These are phyloP conservation scores for Plasmodium ovale DNA, from an alignment of 169 alveolate species.

Conservation along the genomic window DNA sequence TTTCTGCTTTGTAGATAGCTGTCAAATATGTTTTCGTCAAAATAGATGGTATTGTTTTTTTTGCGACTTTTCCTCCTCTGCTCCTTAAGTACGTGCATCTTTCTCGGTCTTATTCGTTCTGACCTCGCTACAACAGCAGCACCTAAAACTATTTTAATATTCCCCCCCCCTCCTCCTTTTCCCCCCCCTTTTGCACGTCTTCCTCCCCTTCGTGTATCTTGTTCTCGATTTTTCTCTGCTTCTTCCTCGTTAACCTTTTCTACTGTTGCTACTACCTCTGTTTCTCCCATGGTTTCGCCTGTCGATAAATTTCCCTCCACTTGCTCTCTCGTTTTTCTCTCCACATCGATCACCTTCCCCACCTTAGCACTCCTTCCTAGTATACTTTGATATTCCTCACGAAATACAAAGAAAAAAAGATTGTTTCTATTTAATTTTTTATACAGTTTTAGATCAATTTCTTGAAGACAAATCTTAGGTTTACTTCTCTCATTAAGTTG, in stretches of 20 bases:
- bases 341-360: neutral
- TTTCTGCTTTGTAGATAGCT: slow-evolving; percentile 31
- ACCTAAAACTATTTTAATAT: slow-evolving; percentile 1
- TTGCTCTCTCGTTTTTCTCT: neutral
- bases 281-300: neutral
- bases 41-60: slow-evolving; percentile 11
- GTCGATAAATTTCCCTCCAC: neutral
- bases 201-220: neutral
- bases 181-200: neutral
- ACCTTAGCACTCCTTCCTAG: neutral
- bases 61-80: neutral
- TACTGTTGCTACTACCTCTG: neutral
- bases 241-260: neutral
- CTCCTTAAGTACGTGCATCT: neutral
- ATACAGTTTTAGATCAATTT: neutral
- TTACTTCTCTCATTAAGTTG: slow-evolving; percentile 16
- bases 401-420: slow-evolving; percentile 19
- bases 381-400: slow-evolving; percentile 26
- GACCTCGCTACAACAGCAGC: neutral
- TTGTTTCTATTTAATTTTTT: slow-evolving; percentile 17
- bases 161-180: neutral
- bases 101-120: neutral
- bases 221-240: neutral
- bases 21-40: slow-evolving; percentile 43
- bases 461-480: neutral